Percentiles rank a stretch among this genome's conserved stretches.
Evolutionary conservation across 495 filamentous ascomycete species (phyloP).

Genomic region (Hypoxylon perforatum): DNA sequence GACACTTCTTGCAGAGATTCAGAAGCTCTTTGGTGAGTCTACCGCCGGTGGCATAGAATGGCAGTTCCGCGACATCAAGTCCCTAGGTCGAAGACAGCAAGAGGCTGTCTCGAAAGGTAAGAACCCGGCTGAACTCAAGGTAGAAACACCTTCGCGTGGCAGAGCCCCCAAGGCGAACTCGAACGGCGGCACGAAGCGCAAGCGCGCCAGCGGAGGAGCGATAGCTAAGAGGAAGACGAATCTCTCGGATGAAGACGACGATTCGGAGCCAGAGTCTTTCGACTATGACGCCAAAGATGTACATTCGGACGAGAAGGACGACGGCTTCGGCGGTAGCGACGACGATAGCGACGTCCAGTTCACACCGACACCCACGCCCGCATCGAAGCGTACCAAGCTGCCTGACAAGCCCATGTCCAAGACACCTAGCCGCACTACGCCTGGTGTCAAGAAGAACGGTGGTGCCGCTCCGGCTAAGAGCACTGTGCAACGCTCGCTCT

Average conservation of each 20-base stretch:
- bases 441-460: neutral
- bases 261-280: neutral
- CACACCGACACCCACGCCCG: slow-evolving; percentile 32
- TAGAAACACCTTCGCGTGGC: neutral
- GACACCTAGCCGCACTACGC: neutral
- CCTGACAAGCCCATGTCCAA: too few relatives aligned
- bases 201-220: slow-evolving; percentile 17
- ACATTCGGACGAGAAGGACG: slow-evolving; percentile 40
- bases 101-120: slow-evolving; percentile 45
- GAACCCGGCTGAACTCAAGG: slow-evolving; percentile 36
- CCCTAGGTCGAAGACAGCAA: slow-evolving; percentile 49
- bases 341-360: slow-evolving; percentile 35
- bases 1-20: slow-evolving; percentile 48
- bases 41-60: slow-evolving; percentile 57
- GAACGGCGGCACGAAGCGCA: slow-evolving; percentile 29
- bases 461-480: neutral
- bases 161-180: neutral
- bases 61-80: slow-evolving; percentile 60
- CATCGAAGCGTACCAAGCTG: too few relatives aligned
- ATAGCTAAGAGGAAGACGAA: slow-evolving; percentile 14
- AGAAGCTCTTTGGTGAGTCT: slow-evolving; percentile 55
- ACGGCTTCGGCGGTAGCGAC: slow-evolving; percentile 30
- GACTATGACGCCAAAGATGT: slow-evolving; percentile 41
- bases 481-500: slow-evolving; percentile 22
- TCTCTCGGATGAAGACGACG: slow-evolving; percentile 15